These are phyloP conservation scores for Chrysosporium queenslandicum DNA, from an alignment of 2,329 filamentous ascomycete species.

Conservation along the genomic window DNA sequence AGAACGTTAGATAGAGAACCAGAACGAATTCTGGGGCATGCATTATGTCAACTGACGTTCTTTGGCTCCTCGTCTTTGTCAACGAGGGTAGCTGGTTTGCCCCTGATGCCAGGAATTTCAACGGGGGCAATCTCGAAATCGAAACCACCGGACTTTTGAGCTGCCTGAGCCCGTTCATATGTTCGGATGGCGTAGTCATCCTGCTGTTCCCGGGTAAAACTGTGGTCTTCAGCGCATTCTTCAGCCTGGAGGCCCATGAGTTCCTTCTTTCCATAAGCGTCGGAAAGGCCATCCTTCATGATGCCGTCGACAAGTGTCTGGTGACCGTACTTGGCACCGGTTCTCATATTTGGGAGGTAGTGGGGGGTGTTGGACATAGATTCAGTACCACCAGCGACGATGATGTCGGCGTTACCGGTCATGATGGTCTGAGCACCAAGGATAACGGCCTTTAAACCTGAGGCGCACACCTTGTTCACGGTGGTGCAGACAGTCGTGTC, in stretches of 20 bases:
- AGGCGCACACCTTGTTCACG: slow-evolving; percentile 98
- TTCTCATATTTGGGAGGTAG: slow-evolving; percentile 81
- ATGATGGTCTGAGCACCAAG: slow-evolving; percentile 95
- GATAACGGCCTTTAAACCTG: slow-evolving; percentile 85
- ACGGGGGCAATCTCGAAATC: slow-evolving; percentile 78
- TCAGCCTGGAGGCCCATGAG: slow-evolving; percentile 93
- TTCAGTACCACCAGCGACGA: slow-evolving; percentile 90
- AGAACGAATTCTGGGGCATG: neutral
- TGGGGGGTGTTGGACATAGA: slow-evolving; percentile 98
- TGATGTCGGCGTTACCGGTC: slow-evolving; percentile 82
- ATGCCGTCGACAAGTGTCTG: slow-evolving; percentile 82
- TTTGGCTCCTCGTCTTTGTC: slow-evolving; percentile 91
- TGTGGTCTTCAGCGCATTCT: slow-evolving; percentile 79
- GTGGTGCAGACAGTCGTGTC: slow-evolving; percentile 77
- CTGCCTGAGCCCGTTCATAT: slow-evolving; percentile 86
- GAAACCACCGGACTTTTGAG: slow-evolving; percentile 73
- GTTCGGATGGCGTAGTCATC: slow-evolving; percentile 92
- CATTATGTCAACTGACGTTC: slow-evolving; percentile 51
- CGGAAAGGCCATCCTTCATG: slow-evolving; percentile 86
- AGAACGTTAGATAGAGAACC: slow-evolving; percentile 7
- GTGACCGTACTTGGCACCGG: slow-evolving; percentile 87
- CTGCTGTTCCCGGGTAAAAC: slow-evolving; percentile 71
- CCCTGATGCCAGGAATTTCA: slow-evolving; percentile 75
- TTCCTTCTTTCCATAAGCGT: slow-evolving; percentile 83
- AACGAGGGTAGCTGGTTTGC: slow-evolving; percentile 73